Evolutionary conservation across 2,329 filamentous ascomycete genomes (phyloP).

Genomic region (Sphaceloma murrayae): DNA sequence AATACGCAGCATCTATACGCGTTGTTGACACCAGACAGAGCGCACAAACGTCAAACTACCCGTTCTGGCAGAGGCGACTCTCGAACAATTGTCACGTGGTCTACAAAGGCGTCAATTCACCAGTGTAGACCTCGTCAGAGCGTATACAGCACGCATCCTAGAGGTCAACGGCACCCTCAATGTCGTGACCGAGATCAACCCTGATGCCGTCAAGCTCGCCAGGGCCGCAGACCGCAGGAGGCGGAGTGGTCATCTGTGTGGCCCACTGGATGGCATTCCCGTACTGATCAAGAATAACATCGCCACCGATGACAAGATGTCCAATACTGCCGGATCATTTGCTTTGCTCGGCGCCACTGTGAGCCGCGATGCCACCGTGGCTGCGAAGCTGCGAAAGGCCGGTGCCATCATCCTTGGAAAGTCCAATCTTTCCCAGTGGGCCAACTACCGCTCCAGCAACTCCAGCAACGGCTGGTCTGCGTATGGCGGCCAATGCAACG

Average conservation of each 20-base stretch:
- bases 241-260: constrained; percentile 37
- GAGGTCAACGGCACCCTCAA: constrained; percentile 46
- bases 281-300: constrained; percentile 46
- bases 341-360: constrained; percentile 51
- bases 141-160: constrained; percentile 43
- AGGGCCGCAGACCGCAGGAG: constrained; percentile 31
- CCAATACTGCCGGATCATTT: constrained; percentile 56
- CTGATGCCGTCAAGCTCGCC: constrained; percentile 35
- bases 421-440: constrained; percentile 56
- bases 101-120: constrained; percentile 44
- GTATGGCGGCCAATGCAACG: constrained; percentile 52
- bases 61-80: constrained; percentile 37
- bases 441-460: constrained; percentile 50
- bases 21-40: neutral
- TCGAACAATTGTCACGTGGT: constrained; percentile 43
- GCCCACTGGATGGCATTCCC: constrained; percentile 26
- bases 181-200: constrained; percentile 47
- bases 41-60: neutral
- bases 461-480: constrained; percentile 55
- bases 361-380: constrained; percentile 49
- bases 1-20: too few relatives aligned
- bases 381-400: constrained; percentile 49
- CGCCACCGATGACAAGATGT: constrained; percentile 52
- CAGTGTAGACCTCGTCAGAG: constrained; percentile 49
- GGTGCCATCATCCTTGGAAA: constrained; percentile 59